A percentile compares a stretch with the other conserved stretches of the same genome.
Conservation (phyloP, 208 protist species). For the Angomonas ambiguus region DNA sequence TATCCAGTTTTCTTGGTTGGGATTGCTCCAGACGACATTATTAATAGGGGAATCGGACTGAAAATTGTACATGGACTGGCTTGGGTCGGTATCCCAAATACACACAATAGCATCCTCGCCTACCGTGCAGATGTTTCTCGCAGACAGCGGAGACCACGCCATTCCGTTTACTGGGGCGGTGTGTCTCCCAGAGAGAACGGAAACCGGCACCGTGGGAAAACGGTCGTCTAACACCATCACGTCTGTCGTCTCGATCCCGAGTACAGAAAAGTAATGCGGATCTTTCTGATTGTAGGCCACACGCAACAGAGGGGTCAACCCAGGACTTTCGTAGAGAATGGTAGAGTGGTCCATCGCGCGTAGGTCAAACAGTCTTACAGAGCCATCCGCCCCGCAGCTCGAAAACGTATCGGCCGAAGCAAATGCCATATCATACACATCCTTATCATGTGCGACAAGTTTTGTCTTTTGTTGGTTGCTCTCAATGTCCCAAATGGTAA, state of each 20-base stretch:
- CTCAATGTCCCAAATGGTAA: conserved; percentile 98
- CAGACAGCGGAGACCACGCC: conserved; percentile 93
- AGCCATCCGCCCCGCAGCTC: conserved; percentile 98
- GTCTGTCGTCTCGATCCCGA: conserved; percentile 92
- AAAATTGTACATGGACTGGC: conserved; percentile 50
- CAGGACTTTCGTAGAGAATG: conserved; percentile 96
- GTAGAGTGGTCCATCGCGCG: conserved; percentile 97
- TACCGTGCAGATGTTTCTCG: conserved; percentile 93
- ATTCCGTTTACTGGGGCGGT: conserved; percentile 93
- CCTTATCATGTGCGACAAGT: conserved; percentile 99
- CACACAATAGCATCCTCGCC: conserved; percentile 95
- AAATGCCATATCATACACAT: conserved; percentile 99
- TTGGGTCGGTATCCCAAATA: conserved; percentile 94
- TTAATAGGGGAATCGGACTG: conserved; percentile 72
- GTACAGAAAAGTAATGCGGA: conserved; percentile 95
- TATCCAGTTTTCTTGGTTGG: conserved; percentile 79
- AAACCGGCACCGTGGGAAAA: conserved; percentile 84
- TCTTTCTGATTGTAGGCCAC: conserved; percentile 98
- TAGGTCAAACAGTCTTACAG: conserved; percentile 97
- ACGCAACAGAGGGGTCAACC: conserved; percentile 91
- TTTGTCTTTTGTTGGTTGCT: conserved; percentile 87
- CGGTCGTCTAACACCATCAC: conserved; percentile 96
- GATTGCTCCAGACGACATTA: conserved; percentile 73
- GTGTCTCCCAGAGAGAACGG: conserved; percentile 79
- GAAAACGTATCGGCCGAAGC: conserved; percentile 93